phyloP scores from a whole-genome alignment of 2,329 filamentous ascomycete genomes.

The Penicillium sp. region DNA sequence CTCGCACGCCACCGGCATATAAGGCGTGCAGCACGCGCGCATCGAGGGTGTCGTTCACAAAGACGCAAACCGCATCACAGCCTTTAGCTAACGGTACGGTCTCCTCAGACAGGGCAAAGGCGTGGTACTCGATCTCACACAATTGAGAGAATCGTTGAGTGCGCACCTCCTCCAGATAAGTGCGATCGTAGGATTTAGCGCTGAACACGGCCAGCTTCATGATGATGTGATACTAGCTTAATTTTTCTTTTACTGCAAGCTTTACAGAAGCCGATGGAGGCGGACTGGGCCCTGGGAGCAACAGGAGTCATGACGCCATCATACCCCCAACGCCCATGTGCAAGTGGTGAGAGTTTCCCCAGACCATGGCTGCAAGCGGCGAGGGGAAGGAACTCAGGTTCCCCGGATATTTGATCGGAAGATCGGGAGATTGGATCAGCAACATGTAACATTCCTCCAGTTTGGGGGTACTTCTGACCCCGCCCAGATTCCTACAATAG shows the following conservation, averaged over 20 bases:
- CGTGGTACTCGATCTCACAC: constrained; percentile 58
- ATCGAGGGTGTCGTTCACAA: constrained; percentile 65
- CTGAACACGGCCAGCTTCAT: constrained; percentile 66
- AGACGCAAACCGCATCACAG: constrained; percentile 63
- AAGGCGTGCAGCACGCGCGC: constrained; percentile 55
- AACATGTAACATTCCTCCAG: constrained; percentile 1
- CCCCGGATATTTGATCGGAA: constrained; percentile 6
- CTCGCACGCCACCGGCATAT: constrained; percentile 52
- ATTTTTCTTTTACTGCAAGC: background rate
- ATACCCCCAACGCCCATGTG: background rate
- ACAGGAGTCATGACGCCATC: constrained; percentile 9
- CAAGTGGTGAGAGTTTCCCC: background rate
- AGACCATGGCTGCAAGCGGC: background rate
- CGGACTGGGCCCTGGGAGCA: background rate
- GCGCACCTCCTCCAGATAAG: constrained; percentile 51
- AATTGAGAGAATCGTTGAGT: constrained; percentile 27
- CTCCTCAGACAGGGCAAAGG: constrained; percentile 56
- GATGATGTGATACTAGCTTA: background rate
- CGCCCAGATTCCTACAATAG: background rate
- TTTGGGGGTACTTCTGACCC: background rate
- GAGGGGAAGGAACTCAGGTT: background rate
- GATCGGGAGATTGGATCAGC: background rate
- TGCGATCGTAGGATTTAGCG: constrained; percentile 63
- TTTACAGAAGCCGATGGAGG: background rate
- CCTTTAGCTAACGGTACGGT: constrained; percentile 57